Base-by-base conservation (phyloP, 1,284 basidiomycete genomes). In the Apiotrichum montevideense region DNA sequence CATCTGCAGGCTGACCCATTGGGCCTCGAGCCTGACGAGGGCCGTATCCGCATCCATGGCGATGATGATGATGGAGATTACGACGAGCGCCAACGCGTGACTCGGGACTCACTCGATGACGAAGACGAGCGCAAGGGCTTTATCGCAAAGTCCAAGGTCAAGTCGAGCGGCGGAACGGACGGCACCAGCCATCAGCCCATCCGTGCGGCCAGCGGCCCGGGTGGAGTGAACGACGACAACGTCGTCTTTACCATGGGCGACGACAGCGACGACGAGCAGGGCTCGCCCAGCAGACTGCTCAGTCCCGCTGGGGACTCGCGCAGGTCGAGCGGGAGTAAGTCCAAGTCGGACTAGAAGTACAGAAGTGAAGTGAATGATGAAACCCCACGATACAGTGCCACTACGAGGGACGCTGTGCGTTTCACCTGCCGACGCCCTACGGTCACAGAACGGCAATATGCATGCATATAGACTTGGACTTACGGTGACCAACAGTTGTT, bases 241-340 rank as follows among this genome's bases (percentile, higher is more conserved):
- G 87, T 93, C 35, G 90, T 95, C 7, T 96, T 96, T 68, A 90
- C 93, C 71, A 93, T 95, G 64, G 78, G 77, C 34, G 76, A 77
- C 3, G 90, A 93, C 32, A 71, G 69, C 21, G 61, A 56, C 52
- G 62, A 54, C 52, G 66, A 56, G 50, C 35, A 49, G 15, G 37
- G 15, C 35, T 6, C 15, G 35, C 46, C 35, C 41, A 42, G 11
- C 11, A 42, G 41, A 11, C 21, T 21, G 21, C 41, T 14, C 41
- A 11, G n/a, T 37, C 35, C 15, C 47, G 21, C 35, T 14, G 9
- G 33, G 10, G 10, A 9, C 35, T 49, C 47, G 21, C 35, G 47
- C 35, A 33, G 47, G 35, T 49, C 47, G 35, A 49, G 47, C 15
- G 47, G 47, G 35, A 49, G 47, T 37, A 49, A 49, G 47, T 49